Percentiles rank a stretch among this genome's conserved stretches.
Evolutionary conservation across 768 basidiomycete species (phyloP).

Genomic region (Porpolomopsis calyptriformis): DNA sequence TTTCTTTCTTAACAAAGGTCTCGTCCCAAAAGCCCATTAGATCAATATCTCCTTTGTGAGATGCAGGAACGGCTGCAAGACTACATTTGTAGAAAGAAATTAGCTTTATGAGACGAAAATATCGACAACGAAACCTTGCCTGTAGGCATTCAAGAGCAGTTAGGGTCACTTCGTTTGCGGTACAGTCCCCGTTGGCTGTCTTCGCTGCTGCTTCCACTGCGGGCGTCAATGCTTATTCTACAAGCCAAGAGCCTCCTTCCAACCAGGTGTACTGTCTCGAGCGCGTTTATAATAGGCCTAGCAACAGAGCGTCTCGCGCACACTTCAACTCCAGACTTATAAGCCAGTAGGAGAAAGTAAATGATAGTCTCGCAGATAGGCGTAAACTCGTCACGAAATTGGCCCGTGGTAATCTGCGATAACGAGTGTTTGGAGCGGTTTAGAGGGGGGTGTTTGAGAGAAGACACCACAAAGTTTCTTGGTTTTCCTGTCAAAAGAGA

Average conservation of each 20-base stretch:
- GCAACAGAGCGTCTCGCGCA: background rate
- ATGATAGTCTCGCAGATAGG: conserved; percentile 6
- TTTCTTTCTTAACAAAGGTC: no score
- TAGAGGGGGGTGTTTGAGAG: background rate
- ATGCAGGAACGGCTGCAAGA: background rate
- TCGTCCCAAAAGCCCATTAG: background rate
- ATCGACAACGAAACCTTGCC: background rate
- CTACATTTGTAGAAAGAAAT: background rate
- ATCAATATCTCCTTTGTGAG: background rate
- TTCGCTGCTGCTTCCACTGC: conserved; percentile 7
- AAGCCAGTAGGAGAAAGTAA: conserved; percentile 5
- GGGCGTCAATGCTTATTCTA: background rate
- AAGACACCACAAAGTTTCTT: conserved; percentile 3
- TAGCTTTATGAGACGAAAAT: background rate
- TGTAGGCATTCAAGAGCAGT: background rate
- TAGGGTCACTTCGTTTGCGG: background rate
- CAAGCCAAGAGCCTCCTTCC: background rate
- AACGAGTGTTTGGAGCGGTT: background rate
- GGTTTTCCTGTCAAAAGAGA: background rate
- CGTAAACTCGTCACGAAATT: conserved; percentile 1
- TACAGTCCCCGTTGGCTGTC: background rate
- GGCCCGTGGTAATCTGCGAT: conserved; percentile 2
- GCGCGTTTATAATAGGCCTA: background rate
- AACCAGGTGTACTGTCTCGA: background rate
- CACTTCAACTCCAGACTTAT: conserved; percentile 4